Evolutionary conservation across 2,329 filamentous ascomycete genomes (phyloP), one percentile per base, ranked within the genome.

Genomic region (Cadophora malorum): DNA sequence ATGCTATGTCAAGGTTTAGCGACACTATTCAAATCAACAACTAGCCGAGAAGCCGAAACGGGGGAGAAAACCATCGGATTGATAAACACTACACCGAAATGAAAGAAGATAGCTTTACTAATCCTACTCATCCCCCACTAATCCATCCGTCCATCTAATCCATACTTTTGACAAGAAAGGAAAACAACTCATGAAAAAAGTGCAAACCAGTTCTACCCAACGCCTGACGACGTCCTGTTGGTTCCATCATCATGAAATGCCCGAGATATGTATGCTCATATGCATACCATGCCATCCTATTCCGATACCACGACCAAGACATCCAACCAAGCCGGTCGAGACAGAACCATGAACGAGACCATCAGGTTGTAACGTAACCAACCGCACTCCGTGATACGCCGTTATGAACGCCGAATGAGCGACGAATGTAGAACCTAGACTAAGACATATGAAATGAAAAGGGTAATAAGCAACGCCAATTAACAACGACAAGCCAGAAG

Each of bases 181-280:
- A 14, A 21, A 21, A 3, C 28, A 21, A 21, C n/a, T 9, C 45
- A 21, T n/a, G 12, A 53, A 16, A 63, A 50, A 52, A 52, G 19
- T 35, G 21, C 23, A 52, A 28, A 28, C 7, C 23, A 16, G 41
- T 14, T 60, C 31, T 53, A 63, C n/a, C 47, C 49, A 53, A 63
- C 23, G 38, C 52, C 52, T 19, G 52, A 47, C 52, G 50, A 47
- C 12, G 63, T 64, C 21, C 52, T 49, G 63, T 28, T 64, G 21
- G 31, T 47, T 14, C 53, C 50, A 53, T 53, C 50, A 53, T 45
- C 63, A 41, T 53, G 52, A 64, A 64, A 64, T 64, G 63, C 63
- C 33, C 63, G 63, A 64, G 12, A 31, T 35, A 25, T 55, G 50
- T 45, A 28, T 58, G 28, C 50, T 53, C 50, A 21, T 12, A 53